A percentile compares a stretch with the other conserved stretches of the same genome.
phyloP scores from a whole-genome alignment of 306 rosid genomes.

The Castanopsis chinensis region DNA sequence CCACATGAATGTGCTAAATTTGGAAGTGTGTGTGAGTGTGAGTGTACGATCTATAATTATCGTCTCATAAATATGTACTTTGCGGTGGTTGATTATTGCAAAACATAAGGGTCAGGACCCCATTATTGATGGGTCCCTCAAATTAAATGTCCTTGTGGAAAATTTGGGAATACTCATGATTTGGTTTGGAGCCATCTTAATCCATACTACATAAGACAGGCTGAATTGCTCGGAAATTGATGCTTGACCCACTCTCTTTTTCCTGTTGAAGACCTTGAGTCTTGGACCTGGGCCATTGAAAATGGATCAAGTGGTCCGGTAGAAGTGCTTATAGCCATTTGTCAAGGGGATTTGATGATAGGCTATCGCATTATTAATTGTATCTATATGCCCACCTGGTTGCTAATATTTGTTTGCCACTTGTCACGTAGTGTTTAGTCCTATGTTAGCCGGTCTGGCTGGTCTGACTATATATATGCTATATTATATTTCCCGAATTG shows the following conservation, averaged over 20 bases:
- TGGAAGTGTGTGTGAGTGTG: not conserved
- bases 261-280: not conserved
- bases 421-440: too few relatives aligned
- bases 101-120: not conserved
- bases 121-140: conserved; percentile 2
- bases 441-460: too few relatives aligned
- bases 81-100: not conserved
- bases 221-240: not conserved
- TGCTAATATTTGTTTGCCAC: too few relatives aligned
- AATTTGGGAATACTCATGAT: not conserved
- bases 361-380: too few relatives aligned
- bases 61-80: not conserved
- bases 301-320: not conserved
- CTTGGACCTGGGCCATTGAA: not conserved
- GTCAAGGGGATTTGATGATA: too few relatives aligned
- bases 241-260: not conserved
- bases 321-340: too few relatives aligned
- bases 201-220: too few relatives aligned
- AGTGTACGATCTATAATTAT: not conserved
- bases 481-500: too few relatives aligned
- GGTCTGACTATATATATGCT: too few relatives aligned
- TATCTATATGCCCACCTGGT: too few relatives aligned
- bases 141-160: not conserved
- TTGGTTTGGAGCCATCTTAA: not conserved
- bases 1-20: not conserved